phyloP scores from a whole-genome alignment of 1,284 basidiomycete species.

The Cystobasidium slooffiae region DNA sequence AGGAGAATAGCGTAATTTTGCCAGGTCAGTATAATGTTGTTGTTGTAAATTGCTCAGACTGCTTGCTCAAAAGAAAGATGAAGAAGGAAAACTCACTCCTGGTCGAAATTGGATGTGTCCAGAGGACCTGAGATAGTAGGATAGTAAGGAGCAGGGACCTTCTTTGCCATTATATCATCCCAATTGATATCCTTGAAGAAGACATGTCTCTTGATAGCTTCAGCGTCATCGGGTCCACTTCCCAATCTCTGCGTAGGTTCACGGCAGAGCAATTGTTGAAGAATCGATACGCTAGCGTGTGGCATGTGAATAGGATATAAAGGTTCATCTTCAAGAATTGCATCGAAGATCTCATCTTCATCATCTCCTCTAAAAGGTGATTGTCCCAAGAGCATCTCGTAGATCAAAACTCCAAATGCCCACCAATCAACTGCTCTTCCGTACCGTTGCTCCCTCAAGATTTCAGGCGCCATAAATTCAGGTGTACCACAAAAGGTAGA shows the following conservation, averaged over 20 bases:
- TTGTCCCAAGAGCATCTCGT: slow-evolving; percentile 98
- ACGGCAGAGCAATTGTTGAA: slow-evolving; percentile 92
- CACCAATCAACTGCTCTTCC: slow-evolving; percentile 99
- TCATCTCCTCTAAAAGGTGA: slow-evolving; percentile 99
- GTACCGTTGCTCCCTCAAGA: slow-evolving; percentile 96
- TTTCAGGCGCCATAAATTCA: slow-evolving; percentile 99
- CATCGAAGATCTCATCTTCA: slow-evolving; percentile 99
- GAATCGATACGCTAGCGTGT: slow-evolving; percentile 89
- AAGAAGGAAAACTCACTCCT: slow-evolving; percentile 62
- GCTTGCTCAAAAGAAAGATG: not conserved
- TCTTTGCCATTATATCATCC: slow-evolving; percentile 93
- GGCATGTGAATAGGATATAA: slow-evolving; percentile 99
- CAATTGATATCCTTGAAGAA: slow-evolving; percentile 99
- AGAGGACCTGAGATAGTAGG: slow-evolving; percentile 71
- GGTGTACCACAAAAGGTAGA: slow-evolving; percentile 99
- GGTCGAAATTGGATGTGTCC: slow-evolving; percentile 81
- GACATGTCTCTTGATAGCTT: slow-evolving; percentile 95
- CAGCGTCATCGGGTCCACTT: slow-evolving; percentile 88
- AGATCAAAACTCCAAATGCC: slow-evolving; percentile 98
- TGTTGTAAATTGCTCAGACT: not conserved
- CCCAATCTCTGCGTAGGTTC: slow-evolving; percentile 94
- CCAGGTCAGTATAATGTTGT: too few relatives aligned
- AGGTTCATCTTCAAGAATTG: slow-evolving; percentile 97
- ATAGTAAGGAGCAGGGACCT: slow-evolving; percentile 95
- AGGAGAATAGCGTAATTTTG: slow-evolving; percentile 34